Conservation (phyloP, 2,329 filamentous ascomycete species). For the Xylariaceae sp. region DNA sequence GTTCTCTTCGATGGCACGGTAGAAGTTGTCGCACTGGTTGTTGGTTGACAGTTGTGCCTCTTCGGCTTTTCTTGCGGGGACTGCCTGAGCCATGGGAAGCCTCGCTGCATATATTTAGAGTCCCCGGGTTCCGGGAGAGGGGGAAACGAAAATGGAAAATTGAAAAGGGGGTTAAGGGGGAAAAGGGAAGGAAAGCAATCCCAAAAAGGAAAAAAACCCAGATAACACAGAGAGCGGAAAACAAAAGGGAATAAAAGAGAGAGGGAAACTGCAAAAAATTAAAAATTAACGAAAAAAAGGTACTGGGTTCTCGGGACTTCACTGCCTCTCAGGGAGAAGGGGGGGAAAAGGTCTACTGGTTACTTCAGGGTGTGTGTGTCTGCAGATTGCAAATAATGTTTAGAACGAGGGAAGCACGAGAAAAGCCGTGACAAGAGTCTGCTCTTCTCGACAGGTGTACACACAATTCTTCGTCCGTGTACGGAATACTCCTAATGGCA, state of each 20-base stretch:
- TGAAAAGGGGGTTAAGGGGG: background rate
- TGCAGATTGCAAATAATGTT: conserved; percentile 7
- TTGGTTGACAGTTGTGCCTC: background rate
- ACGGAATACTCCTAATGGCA: conserved; percentile 4
- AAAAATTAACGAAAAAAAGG: too few relatives aligned
- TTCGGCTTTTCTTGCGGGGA: background rate
- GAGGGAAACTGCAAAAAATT: too few relatives aligned
- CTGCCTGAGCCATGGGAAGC: background rate
- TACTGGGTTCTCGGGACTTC: conserved; percentile 1
- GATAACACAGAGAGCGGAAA: background rate
- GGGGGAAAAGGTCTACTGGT: conserved; percentile 2
- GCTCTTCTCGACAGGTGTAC: conserved; percentile 9
- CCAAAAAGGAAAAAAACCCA: conserved; percentile 5
- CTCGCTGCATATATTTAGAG: background rate
- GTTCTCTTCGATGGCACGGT: background rate
- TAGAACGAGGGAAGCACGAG: background rate
- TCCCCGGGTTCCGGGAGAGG: background rate
- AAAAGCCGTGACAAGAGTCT: background rate
- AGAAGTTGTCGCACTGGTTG: background rate
- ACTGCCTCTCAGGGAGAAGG: background rate
- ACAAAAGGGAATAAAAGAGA: background rate
- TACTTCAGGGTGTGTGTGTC: conserved; percentile 12
- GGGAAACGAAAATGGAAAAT: background rate
- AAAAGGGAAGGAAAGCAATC: background rate
- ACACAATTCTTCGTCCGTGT: background rate